phyloP scores from a whole-genome alignment of 2,329 filamentous ascomycete genomes.

The Fusarium xylarioides region DNA sequence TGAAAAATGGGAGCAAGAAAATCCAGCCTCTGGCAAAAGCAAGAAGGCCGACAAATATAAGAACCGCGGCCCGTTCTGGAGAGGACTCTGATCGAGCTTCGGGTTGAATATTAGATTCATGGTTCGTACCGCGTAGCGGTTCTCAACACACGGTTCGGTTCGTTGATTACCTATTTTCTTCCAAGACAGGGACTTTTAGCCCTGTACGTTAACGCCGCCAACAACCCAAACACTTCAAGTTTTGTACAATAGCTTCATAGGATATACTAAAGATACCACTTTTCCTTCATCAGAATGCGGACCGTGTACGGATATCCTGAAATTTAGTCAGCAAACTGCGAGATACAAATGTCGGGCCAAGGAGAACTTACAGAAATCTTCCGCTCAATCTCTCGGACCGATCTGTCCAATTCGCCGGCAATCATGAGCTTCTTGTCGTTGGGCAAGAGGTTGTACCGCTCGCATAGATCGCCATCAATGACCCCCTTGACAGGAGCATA shows the following conservation, averaged over 20 bases:
- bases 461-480: slow-evolving; percentile 96
- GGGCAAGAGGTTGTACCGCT: slow-evolving; percentile 84
- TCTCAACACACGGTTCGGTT: slow-evolving; percentile 36
- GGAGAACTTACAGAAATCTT: slow-evolving; percentile 76
- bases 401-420: slow-evolving; percentile 89
- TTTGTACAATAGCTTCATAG: slow-evolving; percentile 42
- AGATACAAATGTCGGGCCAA: background rate
- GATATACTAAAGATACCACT: slow-evolving; percentile 38
- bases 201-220: slow-evolving; percentile 45
- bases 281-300: slow-evolving; percentile 59
- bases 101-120: slow-evolving; percentile 43
- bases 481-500: slow-evolving; percentile 96
- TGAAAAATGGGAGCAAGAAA: slow-evolving; percentile 77
- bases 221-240: slow-evolving; percentile 35
- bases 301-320: slow-evolving; percentile 68
- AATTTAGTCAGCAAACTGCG: slow-evolving; percentile 36
- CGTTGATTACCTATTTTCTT: slow-evolving; percentile 39
- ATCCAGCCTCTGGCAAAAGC: slow-evolving; percentile 56
- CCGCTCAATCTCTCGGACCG: slow-evolving; percentile 91
- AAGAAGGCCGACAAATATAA: slow-evolving; percentile 44
- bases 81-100: slow-evolving; percentile 38
- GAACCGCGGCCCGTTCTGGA: slow-evolving; percentile 47
- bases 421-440: slow-evolving; percentile 96
- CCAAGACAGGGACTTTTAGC: slow-evolving; percentile 40
- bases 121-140: slow-evolving; percentile 40